A percentile compares a stretch with the other conserved stretches of the same genome.
These are phyloP conservation scores for Lentinula aciculospora DNA, from an alignment of 768 basidiomycete genomes.

Conservation along the genomic window DNA sequence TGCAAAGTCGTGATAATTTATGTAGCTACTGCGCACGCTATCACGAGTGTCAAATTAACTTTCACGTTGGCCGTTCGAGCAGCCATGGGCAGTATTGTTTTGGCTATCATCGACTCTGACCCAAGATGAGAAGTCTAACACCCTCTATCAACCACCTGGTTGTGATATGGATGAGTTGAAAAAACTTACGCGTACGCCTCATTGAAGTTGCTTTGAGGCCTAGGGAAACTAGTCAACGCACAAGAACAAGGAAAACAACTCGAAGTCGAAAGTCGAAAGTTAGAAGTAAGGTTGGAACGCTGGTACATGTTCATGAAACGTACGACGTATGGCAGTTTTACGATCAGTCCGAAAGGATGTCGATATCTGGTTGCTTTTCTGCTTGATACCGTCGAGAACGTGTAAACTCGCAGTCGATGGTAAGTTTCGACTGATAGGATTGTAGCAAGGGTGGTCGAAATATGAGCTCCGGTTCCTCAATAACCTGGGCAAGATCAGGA, in stretches of 20 bases:
- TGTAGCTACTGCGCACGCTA: too few relatives aligned
- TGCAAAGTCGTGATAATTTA: too few relatives aligned
- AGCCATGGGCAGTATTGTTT: too few relatives aligned
- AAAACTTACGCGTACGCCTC: not conserved
- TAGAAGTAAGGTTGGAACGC: not conserved
- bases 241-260: not conserved
- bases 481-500: slow-evolving; percentile 5
- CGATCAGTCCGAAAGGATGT: slow-evolving; percentile 8
- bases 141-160: too few relatives aligned
- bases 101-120: too few relatives aligned
- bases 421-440: not conserved
- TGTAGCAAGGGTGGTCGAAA: slow-evolving; percentile 9
- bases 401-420: not conserved
- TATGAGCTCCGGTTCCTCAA: slow-evolving; percentile 10
- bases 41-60: too few relatives aligned
- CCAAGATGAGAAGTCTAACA: too few relatives aligned
- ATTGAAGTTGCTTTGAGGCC: not conserved
- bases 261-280: not conserved
- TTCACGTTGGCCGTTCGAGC: too few relatives aligned
- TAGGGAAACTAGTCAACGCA: not conserved
- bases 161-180: too few relatives aligned
- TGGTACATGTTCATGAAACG: not conserved
- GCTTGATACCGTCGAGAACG: not conserved
- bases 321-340: not conserved
- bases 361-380: not conserved